A percentile compares a stretch with the other conserved stretches of the same genome.
These are phyloP conservation scores for Annulohypoxylon stygium DNA, from an alignment of 495 filamentous ascomycete genomes.

Conservation along the genomic window DNA sequence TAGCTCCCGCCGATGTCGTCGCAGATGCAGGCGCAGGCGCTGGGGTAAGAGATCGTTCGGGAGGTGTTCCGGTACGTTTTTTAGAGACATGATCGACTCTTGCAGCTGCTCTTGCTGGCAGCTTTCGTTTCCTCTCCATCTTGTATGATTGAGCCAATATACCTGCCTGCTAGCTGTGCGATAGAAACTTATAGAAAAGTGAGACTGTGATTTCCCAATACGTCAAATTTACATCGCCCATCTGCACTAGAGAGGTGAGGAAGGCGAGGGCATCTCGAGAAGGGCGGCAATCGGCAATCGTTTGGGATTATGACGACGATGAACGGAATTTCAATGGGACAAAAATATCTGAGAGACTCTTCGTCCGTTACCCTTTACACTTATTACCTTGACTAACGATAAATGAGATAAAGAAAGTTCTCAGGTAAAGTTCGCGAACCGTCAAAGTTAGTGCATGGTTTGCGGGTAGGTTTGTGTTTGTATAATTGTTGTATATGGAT, in stretches of 20 bases:
- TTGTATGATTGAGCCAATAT: conserved; percentile 1
- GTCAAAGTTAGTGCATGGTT: neutral
- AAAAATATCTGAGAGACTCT: neutral
- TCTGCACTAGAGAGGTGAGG: conserved; percentile 12
- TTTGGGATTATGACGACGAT: conserved; percentile 1
- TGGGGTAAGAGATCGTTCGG: conserved; percentile 55
- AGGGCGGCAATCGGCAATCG: neutral
- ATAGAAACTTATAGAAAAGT: neutral
- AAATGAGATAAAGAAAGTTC: neutral
- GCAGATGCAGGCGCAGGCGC: conserved; percentile 50
- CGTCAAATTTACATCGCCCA: neutral
- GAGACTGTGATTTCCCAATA: neutral
- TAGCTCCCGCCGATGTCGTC: conserved; percentile 4
- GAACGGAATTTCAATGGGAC: neutral
- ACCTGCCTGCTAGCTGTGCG: neutral
- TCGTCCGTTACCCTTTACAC: neutral
- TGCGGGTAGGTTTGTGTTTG: neutral
- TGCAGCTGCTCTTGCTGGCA: conserved; percentile 66
- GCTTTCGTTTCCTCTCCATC: conserved; percentile 71
- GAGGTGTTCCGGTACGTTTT: conserved; percentile 61
- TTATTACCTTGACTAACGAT: neutral
- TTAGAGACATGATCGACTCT: conserved; percentile 65
- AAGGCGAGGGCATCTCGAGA: conserved; percentile 18
- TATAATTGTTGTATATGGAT: neutral
- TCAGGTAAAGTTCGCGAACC: neutral